Percentiles rank a stretch among this genome's conserved stretches.
phyloP scores from a whole-genome alignment of 2,329 filamentous ascomycete genomes.

The Beauveria bassiana region DNA sequence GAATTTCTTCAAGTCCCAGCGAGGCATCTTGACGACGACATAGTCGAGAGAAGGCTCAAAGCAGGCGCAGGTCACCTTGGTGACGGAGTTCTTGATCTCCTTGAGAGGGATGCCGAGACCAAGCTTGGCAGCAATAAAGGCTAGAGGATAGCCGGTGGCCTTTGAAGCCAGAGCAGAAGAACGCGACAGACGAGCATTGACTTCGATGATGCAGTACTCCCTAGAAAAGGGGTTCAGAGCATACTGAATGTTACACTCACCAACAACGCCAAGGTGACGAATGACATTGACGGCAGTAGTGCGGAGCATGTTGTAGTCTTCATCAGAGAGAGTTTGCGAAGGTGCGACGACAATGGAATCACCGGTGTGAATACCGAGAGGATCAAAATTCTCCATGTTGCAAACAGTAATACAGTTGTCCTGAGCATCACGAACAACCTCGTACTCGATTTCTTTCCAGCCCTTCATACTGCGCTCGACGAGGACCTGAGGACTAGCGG shows the following conservation, averaged over 20 bases:
- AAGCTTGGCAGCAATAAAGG: constrained; percentile 94
- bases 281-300: constrained; percentile 97
- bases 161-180: constrained; percentile 95
- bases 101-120: constrained; percentile 92
- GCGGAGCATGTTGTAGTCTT: constrained; percentile 98
- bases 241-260: constrained; percentile 99
- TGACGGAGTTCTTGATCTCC: constrained; percentile 93
- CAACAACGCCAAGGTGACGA: constrained; percentile 90
- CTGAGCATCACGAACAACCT: constrained; percentile 88
- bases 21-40: constrained; percentile 95
- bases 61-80: constrained; percentile 90
- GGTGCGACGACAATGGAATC: constrained; percentile 98
- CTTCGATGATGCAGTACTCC: constrained; percentile 99
- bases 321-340: constrained; percentile 91
- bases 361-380: constrained; percentile 93
- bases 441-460: constrained; percentile 99
- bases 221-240: constrained; percentile 89
- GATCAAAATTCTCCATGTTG: constrained; percentile 99
- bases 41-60: constrained; percentile 98
- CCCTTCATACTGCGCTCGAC: constrained; percentile 99
- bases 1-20: constrained; percentile 99
- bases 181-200: constrained; percentile 91
- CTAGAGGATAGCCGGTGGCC: constrained; percentile 90
- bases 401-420: constrained; percentile 99
- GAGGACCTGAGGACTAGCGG: constrained; percentile 88